phyloP scores from a whole-genome alignment of 2,329 filamentous ascomycete species.

The Fusarium sp. region DNA sequence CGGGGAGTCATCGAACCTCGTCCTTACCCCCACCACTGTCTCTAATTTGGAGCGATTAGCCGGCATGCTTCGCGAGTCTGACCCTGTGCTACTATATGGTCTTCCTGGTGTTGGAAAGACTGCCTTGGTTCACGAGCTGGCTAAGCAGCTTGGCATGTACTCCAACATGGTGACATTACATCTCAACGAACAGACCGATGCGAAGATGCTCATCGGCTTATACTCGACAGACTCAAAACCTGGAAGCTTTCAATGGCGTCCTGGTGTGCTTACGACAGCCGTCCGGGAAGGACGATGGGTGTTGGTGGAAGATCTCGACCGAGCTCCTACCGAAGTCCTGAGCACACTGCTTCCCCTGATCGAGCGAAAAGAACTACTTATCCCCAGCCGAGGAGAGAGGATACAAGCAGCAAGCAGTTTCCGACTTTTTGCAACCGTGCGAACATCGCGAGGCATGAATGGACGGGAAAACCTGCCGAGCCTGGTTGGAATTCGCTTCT shows the following conservation, averaged over 20 bases:
- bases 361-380: constrained; percentile 87
- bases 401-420: constrained; percentile 86
- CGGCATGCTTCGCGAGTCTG: constrained; percentile 67
- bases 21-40: constrained; percentile 75
- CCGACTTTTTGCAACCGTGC: constrained; percentile 88
- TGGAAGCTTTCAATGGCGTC: constrained; percentile 89
- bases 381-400: constrained; percentile 86
- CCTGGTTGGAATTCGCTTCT: constrained; percentile 85
- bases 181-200: constrained; percentile 97
- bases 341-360: constrained; percentile 92
- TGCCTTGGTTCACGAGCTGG: constrained; percentile 80
- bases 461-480: constrained; percentile 72
- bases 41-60: constrained; percentile 76
- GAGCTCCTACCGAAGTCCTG: constrained; percentile 92
- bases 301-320: constrained; percentile 93
- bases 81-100: constrained; percentile 82
- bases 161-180: constrained; percentile 90
- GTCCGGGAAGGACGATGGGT: constrained; percentile 96
- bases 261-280: constrained; percentile 91
- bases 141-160: constrained; percentile 78
- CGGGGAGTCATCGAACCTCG: constrained; percentile 59
- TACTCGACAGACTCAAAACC: constrained; percentile 89
- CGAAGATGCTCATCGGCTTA: constrained; percentile 92
- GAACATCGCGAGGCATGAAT: constrained; percentile 74
- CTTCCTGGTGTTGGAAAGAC: constrained; percentile 91